Base-by-base conservation (phyloP, 495 filamentous ascomycete genomes). In the Penicillium chermesinum region DNA sequence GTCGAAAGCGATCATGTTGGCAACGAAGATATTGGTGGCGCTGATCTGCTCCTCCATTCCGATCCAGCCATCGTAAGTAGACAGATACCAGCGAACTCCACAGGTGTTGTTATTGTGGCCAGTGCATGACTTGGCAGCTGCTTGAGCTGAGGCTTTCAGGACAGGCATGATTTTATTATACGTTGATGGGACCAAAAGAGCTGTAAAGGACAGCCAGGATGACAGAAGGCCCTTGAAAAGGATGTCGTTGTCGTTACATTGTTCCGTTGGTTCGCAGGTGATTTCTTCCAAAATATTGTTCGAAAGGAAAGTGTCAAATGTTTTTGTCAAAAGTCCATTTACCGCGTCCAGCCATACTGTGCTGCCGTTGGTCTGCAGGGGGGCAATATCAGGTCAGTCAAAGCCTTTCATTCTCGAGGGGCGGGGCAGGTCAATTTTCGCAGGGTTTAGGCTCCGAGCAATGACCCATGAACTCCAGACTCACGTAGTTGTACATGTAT, bases 191-290 rank as follows among this genome's bases (percentile, higher is more conserved):
- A 73, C 71, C 1, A 91, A 75, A 42, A 89, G 81, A 3, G 82
- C 82, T 2, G 84, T 82, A 4, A 81, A 76, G 0, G 85, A 83
- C 64, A 95, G 78, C 86, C 88, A 93, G 2, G 85, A 78, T 3
- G 84, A 73, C 2, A 89, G 73, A 49, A 88, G 86, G 2, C 85
- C 87, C 61, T 93, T 93, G 79, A 95, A 94, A n/a, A 82, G 80
- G 39, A 83, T 82, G 59, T 89, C 84, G 63, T 93, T 87, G 37
- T 78, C 58, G 58, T 85, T 73, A 66, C 86, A 90, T 33, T 67
- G 75, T 33, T 65, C 69, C 8, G 62, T 55, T 0, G 67, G 59
- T 57, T 91, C 87, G 69, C 86, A 90, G 33, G 77, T 71, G 17
- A 80, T 75, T 62, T 89, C 87, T 53, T 85, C 49, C 8, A 61